Evolutionary conservation across 805 yeast genomes (phyloP).

Genomic region (Wickerhamiella bombiphila): DNA sequence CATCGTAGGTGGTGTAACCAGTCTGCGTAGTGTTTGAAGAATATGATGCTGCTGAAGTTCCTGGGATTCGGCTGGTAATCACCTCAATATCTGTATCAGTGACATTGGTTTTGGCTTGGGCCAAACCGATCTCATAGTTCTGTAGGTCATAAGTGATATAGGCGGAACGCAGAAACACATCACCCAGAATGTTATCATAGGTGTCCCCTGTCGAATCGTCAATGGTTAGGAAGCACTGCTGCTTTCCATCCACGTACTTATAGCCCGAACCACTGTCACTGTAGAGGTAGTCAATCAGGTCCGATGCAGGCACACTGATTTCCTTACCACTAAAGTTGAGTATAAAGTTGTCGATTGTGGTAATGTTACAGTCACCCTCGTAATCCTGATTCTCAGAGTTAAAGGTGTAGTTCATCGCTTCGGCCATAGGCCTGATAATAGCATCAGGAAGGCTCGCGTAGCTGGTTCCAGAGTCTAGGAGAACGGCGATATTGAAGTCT

Average conservation of each 20-base stretch:
- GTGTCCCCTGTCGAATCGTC: conserved; percentile 20
- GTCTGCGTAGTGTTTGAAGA: conserved; percentile 7
- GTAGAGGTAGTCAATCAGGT: conserved; percentile 12
- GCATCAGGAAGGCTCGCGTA: conserved; percentile 30
- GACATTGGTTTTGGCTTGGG: conserved; percentile 27
- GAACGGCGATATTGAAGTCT: conserved; percentile 21
- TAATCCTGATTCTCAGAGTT: conserved; percentile 25
- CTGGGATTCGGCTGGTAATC: conserved; percentile 19
- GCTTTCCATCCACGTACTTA: conserved; percentile 14
- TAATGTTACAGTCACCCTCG: conserved; percentile 8
- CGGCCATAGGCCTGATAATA: conserved; percentile 21
- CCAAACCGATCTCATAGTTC: conserved; percentile 39
- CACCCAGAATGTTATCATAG: conserved; percentile 38
- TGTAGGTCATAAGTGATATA: conserved; percentile 58
- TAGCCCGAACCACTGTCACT: conserved; percentile 1
- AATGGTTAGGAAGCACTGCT: conserved; percentile 17
- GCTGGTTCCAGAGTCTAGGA: conserved; percentile 44
- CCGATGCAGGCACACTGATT: conserved; percentile 32
- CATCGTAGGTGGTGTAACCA: conserved; percentile 5
- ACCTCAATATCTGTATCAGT: conserved; percentile 19
- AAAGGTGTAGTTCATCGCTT: conserved; percentile 25
- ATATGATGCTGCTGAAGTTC: conserved; percentile 16
- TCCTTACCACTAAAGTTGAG: conserved; percentile 39
- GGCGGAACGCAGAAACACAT: conserved; percentile 46
- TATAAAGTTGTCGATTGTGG: conserved; percentile 20